Conservation (phyloP, 768 basidiomycete genomes). For the Boletus vermiculosoides region DNA sequence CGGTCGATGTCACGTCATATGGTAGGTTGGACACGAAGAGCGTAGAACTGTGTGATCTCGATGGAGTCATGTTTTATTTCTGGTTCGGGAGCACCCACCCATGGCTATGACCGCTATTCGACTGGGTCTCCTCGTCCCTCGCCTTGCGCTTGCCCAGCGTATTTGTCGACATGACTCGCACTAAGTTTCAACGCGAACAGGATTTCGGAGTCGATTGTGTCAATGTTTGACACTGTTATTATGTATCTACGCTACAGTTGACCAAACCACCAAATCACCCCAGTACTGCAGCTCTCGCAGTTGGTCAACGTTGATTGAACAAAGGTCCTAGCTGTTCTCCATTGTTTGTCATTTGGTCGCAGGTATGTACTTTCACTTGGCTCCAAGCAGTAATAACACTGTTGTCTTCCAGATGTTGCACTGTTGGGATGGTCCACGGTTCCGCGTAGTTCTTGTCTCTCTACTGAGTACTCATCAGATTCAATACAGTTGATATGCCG, state of each 20-base stretch:
- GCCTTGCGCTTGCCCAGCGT: slow-evolving; percentile 30
- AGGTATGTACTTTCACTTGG: not conserved
- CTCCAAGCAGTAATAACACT: not conserved
- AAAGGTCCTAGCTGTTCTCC: not conserved
- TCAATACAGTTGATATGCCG: not conserved
- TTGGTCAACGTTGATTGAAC: not conserved
- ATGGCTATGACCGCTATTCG: slow-evolving; percentile 8
- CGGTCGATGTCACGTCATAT: slow-evolving; percentile 84
- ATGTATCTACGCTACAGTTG: no score
- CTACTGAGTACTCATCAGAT: not conserved
- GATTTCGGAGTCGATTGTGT: not conserved
- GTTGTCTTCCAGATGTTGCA: not conserved
- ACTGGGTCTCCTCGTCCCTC: slow-evolving; percentile 15
- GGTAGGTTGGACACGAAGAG: slow-evolving; percentile 94
- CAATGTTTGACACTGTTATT: slow-evolving; percentile 15
- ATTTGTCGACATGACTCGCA: slow-evolving; percentile 5
- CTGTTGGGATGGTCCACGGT: not conserved
- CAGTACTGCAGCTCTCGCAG: no score
- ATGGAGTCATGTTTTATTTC: not conserved
- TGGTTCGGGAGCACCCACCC: slow-evolving; percentile 16
- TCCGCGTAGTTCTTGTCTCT: not conserved
- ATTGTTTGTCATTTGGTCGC: not conserved
- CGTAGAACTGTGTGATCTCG: slow-evolving; percentile 55
- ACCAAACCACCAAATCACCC: not conserved
- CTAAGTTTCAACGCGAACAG: not conserved